Percentiles rank a stretch among this genome's conserved stretches.
Evolutionary conservation across 2,329 filamentous ascomycete species (phyloP).

Genomic region (Fusarium scirpi): DNA sequence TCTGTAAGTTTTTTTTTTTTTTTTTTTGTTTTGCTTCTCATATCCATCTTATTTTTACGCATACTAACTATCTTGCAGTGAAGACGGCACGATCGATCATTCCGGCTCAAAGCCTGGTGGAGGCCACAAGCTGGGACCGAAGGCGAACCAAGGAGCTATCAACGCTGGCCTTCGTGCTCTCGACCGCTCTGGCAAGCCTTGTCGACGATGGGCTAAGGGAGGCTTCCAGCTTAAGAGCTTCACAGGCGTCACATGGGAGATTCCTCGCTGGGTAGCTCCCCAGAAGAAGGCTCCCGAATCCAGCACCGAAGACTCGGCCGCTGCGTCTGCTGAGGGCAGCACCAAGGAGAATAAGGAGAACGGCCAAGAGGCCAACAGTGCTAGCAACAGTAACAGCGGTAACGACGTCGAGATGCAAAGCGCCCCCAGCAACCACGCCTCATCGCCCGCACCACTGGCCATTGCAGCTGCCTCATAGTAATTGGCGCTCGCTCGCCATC

Average conservation of each 20-base stretch:
- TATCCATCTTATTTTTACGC: neutral
- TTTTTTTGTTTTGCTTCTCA: conserved; percentile 48
- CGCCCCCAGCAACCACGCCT: conserved; percentile 62
- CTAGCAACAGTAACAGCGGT: conserved; percentile 57
- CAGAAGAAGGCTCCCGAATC: conserved; percentile 65
- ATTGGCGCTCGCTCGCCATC: neutral
- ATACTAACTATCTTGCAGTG: conserved; percentile 59
- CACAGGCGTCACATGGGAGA: conserved; percentile 85
- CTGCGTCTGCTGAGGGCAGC: conserved; percentile 64
- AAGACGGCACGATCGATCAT: conserved; percentile 73
- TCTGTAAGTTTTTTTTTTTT: conserved; percentile 75
- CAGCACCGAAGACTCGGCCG: conserved; percentile 59
- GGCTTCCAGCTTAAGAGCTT: conserved; percentile 90
- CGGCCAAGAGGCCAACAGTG: conserved; percentile 62
- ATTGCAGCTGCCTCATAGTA: conserved; percentile 59
- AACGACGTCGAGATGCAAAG: conserved; percentile 67
- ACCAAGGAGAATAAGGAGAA: conserved; percentile 76
- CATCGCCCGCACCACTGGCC: conserved; percentile 64
- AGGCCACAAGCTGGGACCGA: conserved; percentile 89
- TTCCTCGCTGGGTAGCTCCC: conserved; percentile 85
- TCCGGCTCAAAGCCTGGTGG: conserved; percentile 63
- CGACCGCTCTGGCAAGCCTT: conserved; percentile 91
- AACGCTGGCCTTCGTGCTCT: conserved; percentile 95
- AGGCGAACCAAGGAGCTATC: conserved; percentile 96
- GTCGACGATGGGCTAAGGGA: conserved; percentile 89